Conservation (phyloP, 495 filamentous ascomycete genomes). For the Elasticomyces elasticus region DNA sequence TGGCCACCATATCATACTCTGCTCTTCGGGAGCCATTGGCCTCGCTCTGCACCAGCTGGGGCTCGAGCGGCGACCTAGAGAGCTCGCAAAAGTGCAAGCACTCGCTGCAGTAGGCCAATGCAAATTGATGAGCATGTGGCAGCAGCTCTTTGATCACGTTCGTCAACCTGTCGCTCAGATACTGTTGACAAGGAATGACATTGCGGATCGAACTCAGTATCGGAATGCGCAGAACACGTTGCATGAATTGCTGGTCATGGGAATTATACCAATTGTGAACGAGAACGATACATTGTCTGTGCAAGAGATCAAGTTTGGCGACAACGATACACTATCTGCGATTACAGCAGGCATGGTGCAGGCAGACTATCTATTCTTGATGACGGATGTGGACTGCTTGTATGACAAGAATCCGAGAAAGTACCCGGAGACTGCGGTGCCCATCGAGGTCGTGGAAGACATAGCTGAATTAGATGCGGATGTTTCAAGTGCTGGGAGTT, state of each 20-base stretch:
- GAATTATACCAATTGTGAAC: constrained; percentile 95
- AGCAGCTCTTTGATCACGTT: constrained; percentile 78
- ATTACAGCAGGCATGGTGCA: constrained; percentile 97
- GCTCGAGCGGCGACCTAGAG: constrained; percentile 76
- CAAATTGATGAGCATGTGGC: constrained; percentile 90
- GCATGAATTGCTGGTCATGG: constrained; percentile 81
- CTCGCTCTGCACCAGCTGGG: constrained; percentile 85
- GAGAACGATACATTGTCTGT: constrained; percentile 97
- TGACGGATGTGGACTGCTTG: constrained; percentile 97
- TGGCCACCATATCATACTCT: constrained; percentile 88
- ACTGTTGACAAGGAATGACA: constrained; percentile 89
- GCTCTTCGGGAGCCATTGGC: constrained; percentile 93
- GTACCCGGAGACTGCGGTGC: constrained; percentile 69
- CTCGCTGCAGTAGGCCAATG: constrained; percentile 95
- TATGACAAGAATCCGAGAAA: constrained; percentile 91
- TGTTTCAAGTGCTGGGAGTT: constrained; percentile 79
- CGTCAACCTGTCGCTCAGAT: constrained; percentile 89
- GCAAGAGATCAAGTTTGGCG: constrained; percentile 98
- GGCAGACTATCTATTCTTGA: constrained; percentile 92
- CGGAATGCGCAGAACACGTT: constrained; percentile 94
- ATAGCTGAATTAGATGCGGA: constrained; percentile 78
- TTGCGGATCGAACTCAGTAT: constrained; percentile 93
- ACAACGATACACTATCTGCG: constrained; percentile 94
- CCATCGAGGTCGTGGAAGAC: constrained; percentile 89
- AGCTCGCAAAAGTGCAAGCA: constrained; percentile 80